Conservation (phyloP, 2,329 filamentous ascomycete species). For the Colletotrichum magnum region DNA sequence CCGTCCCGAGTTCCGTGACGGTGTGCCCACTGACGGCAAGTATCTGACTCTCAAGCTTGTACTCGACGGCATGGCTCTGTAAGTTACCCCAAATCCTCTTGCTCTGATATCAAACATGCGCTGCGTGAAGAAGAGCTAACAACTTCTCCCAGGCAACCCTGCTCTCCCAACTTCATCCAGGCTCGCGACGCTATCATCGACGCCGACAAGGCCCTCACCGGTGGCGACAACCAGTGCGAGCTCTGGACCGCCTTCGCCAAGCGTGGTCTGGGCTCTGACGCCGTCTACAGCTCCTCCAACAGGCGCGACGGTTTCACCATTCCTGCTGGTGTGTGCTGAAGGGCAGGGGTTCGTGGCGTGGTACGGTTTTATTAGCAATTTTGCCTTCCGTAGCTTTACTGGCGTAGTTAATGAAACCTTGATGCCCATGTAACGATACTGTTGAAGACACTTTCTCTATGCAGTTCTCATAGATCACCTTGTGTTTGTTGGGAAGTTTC, state of each 20-base stretch:
- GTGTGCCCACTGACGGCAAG: constrained; percentile 66
- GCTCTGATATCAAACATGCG: neutral
- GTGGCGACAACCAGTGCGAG: constrained; percentile 64
- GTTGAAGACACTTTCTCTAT: neutral
- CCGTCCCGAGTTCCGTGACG: constrained; percentile 58
- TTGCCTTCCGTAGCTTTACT: neutral
- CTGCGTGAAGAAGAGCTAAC: too few relatives aligned
- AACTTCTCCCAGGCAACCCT: constrained; percentile 60
- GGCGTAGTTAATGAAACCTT: constrained; percentile 16
- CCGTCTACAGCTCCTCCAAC: constrained; percentile 47
- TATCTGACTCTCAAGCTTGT: constrained; percentile 68
- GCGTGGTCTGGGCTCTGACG: constrained; percentile 64
- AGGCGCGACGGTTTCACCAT: constrained; percentile 51
- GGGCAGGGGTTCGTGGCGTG: neutral
- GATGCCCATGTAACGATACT: constrained; percentile 1
- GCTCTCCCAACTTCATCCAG: constrained; percentile 67
- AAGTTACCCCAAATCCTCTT: constrained; percentile 20
- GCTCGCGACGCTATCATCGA: constrained; percentile 70
- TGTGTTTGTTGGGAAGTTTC: too few relatives aligned
- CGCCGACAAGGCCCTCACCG: constrained; percentile 66
- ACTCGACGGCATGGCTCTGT: constrained; percentile 64
- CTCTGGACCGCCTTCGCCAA: constrained; percentile 71
- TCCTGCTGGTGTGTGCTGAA: constrained; percentile 44
- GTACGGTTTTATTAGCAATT: neutral
- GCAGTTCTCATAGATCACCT: too few relatives aligned